Percentiles rank a stretch among this genome's conserved stretches.
Conservation (phyloP, 257 asterid genomes). For the Solanum sitiens region DNA sequence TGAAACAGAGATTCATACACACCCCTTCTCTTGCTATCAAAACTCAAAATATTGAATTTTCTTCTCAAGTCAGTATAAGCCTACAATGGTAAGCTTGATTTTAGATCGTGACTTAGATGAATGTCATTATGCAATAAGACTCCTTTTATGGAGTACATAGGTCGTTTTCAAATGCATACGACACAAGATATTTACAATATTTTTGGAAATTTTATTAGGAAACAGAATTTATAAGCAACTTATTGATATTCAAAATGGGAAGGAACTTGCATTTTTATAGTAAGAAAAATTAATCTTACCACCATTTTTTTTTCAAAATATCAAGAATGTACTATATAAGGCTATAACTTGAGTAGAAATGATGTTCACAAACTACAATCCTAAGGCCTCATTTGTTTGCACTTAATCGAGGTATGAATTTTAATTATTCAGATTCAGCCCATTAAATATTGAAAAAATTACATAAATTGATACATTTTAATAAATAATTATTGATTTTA, state of each 20-base stretch:
- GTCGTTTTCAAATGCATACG: not conserved
- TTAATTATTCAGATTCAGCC: too few species aligned
- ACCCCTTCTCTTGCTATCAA: not conserved
- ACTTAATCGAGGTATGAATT: too few species aligned
- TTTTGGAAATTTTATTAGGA: not conserved
- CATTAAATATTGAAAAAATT: too few species aligned
- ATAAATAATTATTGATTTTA: too few species aligned
- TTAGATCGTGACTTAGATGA: rapidly evolving
- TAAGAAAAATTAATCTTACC: not conserved
- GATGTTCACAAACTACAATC: not conserved
- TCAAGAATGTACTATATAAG: not conserved
- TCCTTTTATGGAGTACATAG: not conserved
- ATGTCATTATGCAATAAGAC: not conserved
- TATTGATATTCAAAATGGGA: not conserved
- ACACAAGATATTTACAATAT: not conserved
- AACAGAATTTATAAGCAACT: not conserved
- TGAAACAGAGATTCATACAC: not conserved
- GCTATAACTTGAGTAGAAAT: not conserved
- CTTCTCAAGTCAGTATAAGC: not conserved
- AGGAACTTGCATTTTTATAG: not conserved
- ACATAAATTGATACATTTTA: too few species aligned
- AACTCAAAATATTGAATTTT: not conserved
- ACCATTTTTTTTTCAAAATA: not conserved
- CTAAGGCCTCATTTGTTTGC: too few species aligned
- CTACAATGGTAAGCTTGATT: not conserved